Conservation (phyloP, 306 rosid genomes). For the Castanea mollissima region DNA sequence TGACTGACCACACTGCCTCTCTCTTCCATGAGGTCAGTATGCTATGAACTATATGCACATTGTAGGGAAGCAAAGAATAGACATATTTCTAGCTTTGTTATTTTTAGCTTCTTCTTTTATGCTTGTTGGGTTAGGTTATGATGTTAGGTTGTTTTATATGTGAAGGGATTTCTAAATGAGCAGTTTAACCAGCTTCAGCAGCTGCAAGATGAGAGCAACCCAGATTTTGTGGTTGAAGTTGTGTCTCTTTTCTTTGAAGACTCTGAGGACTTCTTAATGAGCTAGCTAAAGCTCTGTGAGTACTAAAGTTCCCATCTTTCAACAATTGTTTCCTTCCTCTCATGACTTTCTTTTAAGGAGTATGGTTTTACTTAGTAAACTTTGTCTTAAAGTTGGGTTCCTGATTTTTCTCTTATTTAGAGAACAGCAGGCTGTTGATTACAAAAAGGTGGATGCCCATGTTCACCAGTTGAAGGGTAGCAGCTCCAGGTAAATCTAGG, state of each 20-base stretch:
- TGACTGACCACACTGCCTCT: conserved; percentile 50
- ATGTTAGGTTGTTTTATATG: conserved; percentile 13
- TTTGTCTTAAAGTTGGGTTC: background rate
- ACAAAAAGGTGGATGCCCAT: conserved; percentile 57
- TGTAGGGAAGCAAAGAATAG: background rate
- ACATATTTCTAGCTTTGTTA: background rate
- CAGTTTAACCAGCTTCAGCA: conserved; percentile 65
- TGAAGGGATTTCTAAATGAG: conserved; percentile 70
- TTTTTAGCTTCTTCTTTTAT: background rate
- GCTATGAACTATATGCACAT: background rate
- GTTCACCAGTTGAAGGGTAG: conserved; percentile 93
- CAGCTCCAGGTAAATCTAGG: conserved; percentile 72
- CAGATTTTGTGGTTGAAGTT: conserved; percentile 78
- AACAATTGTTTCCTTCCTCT: background rate
- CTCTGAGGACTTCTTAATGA: conserved; percentile 63
- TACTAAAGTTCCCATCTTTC: background rate
- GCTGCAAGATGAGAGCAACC: conserved; percentile 85
- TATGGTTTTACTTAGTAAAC: background rate
- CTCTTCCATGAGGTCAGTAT: conserved; percentile 66
- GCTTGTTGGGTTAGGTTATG: conserved; percentile 1
- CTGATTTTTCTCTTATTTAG: conserved; percentile 32
- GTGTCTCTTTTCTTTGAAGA: conserved; percentile 76
- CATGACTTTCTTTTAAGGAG: background rate
- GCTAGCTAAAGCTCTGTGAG: conserved; percentile 58
- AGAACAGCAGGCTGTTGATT: conserved; percentile 53